phyloP scores from a whole-genome alignment of 169 alveolate genomes.

The Besnoitia besnoiti region DNA sequence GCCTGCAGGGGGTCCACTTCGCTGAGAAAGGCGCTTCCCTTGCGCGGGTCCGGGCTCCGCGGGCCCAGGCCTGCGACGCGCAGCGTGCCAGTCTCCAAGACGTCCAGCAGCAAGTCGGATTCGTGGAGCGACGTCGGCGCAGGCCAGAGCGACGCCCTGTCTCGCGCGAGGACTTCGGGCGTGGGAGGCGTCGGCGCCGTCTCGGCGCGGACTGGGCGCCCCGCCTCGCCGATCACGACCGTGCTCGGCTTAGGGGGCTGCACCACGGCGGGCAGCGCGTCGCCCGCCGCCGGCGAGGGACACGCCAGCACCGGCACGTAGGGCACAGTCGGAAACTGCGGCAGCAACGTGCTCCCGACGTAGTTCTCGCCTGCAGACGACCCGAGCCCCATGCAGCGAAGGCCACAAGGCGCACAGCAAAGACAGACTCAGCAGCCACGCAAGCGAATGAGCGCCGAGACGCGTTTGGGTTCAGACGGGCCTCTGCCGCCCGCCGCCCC shows the following conservation, averaged over 20 bases:
- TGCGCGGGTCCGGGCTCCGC: not conserved
- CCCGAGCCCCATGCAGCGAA: not conserved
- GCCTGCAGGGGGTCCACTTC: not conserved
- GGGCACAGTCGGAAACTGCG: conserved; percentile 5
- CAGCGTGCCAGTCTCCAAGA: not conserved
- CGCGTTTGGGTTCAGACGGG: no score
- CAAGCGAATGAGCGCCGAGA: no score
- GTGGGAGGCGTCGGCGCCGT: not conserved
- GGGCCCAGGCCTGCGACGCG: conserved; percentile 42
- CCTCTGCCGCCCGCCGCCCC: no score
- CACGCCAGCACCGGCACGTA: conserved; percentile 52
- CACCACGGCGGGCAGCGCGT: not conserved
- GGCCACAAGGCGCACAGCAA: not conserved
- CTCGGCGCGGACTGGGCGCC: not conserved
- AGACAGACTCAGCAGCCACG: no score
- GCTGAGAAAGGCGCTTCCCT: not conserved
- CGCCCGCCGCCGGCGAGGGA: conserved; percentile 15
- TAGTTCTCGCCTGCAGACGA: not conserved
- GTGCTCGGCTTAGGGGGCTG: not conserved
- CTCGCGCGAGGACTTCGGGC: not conserved
- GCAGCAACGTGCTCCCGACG: conserved; percentile 12
- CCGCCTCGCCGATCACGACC: not conserved
- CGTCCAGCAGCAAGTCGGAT: conserved; percentile 44
- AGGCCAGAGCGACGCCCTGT: conserved; percentile 19
- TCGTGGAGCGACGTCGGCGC: not conserved